These are phyloP conservation scores for Alternaria gansuensis DNA, from an alignment of 2,329 filamentous ascomycete genomes.

Conservation along the genomic window DNA sequence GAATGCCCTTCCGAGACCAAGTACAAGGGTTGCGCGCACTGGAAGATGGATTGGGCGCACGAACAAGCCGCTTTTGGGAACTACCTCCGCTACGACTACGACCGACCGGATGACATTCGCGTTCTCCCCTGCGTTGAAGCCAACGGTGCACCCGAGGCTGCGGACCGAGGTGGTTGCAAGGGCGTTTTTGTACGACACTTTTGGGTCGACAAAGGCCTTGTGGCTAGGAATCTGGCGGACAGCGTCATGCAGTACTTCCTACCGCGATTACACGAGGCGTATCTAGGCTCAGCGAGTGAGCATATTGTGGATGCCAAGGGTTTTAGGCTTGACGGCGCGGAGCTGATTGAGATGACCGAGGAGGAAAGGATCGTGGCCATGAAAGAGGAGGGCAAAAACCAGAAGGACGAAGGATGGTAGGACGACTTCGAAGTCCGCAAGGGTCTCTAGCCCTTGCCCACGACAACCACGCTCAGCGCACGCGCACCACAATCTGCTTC, in stretches of 20 bases:
- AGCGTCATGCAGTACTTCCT: constrained; percentile 52
- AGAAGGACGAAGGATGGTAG: constrained; percentile 50
- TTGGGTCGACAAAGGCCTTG: constrained; percentile 50
- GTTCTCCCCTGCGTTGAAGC: constrained; percentile 53
- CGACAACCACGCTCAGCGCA: background rate
- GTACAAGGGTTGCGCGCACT: constrained; percentile 49
- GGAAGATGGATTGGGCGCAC: constrained; percentile 50
- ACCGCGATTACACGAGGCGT: constrained; percentile 47
- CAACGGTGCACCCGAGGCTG: constrained; percentile 50
- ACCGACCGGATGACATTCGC: constrained; percentile 50
- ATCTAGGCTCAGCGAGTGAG: constrained; percentile 38
- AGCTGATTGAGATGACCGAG: constrained; percentile 44
- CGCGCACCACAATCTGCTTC: constrained; percentile 1
- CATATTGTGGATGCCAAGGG: constrained; percentile 50
- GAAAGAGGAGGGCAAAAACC: constrained; percentile 40
- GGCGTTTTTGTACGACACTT: constrained; percentile 53
- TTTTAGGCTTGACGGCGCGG: constrained; percentile 45
- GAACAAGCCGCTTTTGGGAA: constrained; percentile 54
- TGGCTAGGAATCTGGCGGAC: constrained; percentile 45
- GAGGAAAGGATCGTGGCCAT: constrained; percentile 42
- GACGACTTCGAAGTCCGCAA: background rate
- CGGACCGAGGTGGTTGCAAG: constrained; percentile 47
- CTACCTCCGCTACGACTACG: constrained; percentile 52
- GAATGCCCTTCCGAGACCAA: constrained; percentile 49
- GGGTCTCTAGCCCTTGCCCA: background rate